Percentiles rank a stretch among this genome's conserved stretches.
phyloP scores from a whole-genome alignment of 2,329 filamentous ascomycete species.

The Arthrobotrys entomopaga region DNA sequence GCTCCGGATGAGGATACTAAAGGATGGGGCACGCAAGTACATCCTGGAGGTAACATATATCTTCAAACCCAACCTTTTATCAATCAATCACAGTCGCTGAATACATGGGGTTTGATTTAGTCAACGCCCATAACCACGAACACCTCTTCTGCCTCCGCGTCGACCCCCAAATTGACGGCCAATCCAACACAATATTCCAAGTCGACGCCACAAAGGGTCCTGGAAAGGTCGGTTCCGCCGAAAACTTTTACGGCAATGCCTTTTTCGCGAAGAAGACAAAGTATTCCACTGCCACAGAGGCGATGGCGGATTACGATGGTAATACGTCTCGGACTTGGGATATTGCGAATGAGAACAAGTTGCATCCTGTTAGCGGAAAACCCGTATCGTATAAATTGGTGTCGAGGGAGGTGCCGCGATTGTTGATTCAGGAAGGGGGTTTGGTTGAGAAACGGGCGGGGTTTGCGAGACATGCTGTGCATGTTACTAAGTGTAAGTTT shows the following conservation, averaged over 20 bases:
- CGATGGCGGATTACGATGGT: constrained; percentile 83
- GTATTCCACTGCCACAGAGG: constrained; percentile 74
- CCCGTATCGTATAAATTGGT: constrained; percentile 89
- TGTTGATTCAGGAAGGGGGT: constrained; percentile 82
- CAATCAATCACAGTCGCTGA: too few relatives aligned
- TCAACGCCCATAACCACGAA: constrained; percentile 96
- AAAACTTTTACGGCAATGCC: constrained; percentile 90
- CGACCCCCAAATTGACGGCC: constrained; percentile 86
- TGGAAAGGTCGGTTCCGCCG: constrained; percentile 78
- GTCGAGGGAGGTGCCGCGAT: constrained; percentile 79
- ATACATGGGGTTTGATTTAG: constrained; percentile 1
- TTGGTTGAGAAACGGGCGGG: constrained; percentile 90
- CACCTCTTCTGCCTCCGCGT: constrained; percentile 92
- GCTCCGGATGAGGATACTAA: constrained; percentile 80
- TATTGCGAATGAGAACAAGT: constrained; percentile 81
- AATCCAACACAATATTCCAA: constrained; percentile 84
- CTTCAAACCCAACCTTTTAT: neutral
- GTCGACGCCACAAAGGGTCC: constrained; percentile 77
- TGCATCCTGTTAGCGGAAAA: constrained; percentile 88
- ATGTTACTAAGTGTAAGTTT: constrained; percentile 84
- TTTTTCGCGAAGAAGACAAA: constrained; percentile 88
- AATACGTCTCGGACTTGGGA: constrained; percentile 86
- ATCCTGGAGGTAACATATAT: constrained; percentile 67
- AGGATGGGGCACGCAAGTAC: constrained; percentile 92
- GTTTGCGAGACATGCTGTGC: constrained; percentile 85